Percentiles rank a stretch among this genome's conserved stretches.
phyloP scores from a whole-genome alignment of 73 alveolate species.

The Paramecium biaurelia region DNA sequence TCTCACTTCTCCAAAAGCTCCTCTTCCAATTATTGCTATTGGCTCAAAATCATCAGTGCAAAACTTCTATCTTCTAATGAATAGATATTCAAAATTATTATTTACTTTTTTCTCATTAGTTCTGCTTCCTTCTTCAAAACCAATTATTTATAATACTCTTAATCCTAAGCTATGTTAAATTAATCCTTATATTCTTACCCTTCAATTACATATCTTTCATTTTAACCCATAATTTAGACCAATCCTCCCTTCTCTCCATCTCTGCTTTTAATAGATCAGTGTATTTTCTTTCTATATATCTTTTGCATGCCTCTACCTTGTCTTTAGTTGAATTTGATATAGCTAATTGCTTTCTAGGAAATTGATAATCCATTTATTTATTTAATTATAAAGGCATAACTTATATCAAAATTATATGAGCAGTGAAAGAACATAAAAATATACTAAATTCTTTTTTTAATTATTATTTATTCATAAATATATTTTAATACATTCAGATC shows the following conservation, averaged over 20 bases:
- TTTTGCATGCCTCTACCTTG: slow-evolving; percentile 61
- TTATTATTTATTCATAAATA: neutral
- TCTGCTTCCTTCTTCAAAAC: slow-evolving; percentile 27
- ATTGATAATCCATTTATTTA: slow-evolving; percentile 35
- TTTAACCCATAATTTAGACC: neutral
- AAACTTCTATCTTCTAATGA: slow-evolving; percentile 62
- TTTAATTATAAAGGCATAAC: neutral
- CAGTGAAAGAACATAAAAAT: neutral
- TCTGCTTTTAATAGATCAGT: slow-evolving; percentile 1
- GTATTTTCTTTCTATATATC: slow-evolving; percentile 56
- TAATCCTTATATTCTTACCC: neutral
- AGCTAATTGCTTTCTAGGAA: slow-evolving; percentile 40
- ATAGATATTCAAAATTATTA: neutral
- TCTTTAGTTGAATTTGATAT: slow-evolving; percentile 60
- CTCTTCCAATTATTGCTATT: slow-evolving; percentile 76
- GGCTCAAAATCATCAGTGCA: slow-evolving; percentile 76
- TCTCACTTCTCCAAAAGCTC: slow-evolving; percentile 83
- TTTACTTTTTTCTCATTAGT: slow-evolving; percentile 37
- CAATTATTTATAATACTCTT: neutral
- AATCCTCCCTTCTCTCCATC: slow-evolving; percentile 52
- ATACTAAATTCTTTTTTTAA: neutral
- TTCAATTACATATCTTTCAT: slow-evolving; percentile 26
- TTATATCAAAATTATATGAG: neutral
- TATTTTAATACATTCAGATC: neutral
- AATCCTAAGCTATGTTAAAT: neutral